These are phyloP conservation scores for Phytophthora fragariae DNA, from an alignment of 352 stramenopile genomes.

Conservation along the genomic window DNA sequence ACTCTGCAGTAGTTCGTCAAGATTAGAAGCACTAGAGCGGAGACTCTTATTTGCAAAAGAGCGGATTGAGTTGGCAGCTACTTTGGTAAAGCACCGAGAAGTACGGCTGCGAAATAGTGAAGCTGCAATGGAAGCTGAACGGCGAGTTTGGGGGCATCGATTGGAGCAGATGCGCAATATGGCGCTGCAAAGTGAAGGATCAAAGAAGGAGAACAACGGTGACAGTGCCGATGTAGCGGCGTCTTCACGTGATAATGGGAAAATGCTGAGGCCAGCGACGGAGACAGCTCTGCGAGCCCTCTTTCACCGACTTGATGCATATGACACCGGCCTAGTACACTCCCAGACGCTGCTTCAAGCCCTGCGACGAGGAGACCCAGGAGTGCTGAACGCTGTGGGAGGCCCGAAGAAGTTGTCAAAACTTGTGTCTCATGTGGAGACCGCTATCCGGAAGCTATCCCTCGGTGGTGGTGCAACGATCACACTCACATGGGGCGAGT, in stretches of 20 bases:
- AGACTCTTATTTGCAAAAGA: slow-evolving; percentile 51
- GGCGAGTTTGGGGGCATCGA: slow-evolving; percentile 44
- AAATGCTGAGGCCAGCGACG: slow-evolving; percentile 54
- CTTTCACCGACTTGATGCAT: slow-evolving; percentile 77
- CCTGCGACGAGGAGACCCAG: slow-evolving; percentile 40
- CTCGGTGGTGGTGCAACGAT: slow-evolving; percentile 7
- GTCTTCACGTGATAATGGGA: slow-evolving; percentile 15
- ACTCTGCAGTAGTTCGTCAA: slow-evolving; percentile 34
- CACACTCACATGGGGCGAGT: slow-evolving; percentile 79
- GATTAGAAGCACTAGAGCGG: slow-evolving; percentile 51
- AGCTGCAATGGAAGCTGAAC: slow-evolving; percentile 59
- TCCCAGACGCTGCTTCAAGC: slow-evolving; percentile 45
- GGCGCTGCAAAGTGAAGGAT: slow-evolving; percentile 5
- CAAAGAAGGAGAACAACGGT: slow-evolving; percentile 13
- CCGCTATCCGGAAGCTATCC: slow-evolving; percentile 39
- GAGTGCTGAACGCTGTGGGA: slow-evolving; percentile 48
- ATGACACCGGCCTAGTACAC: slow-evolving; percentile 62
- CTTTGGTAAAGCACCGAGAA: slow-evolving; percentile 59
- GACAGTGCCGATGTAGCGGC: slow-evolving; percentile 4
- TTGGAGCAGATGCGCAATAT: slow-evolving; percentile 36
- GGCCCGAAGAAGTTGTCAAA: slow-evolving; percentile 36
- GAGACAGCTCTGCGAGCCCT: slow-evolving; percentile 61
- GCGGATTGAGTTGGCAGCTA: slow-evolving; percentile 49
- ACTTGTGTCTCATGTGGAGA: slow-evolving; percentile 55
- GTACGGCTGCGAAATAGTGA: slow-evolving; percentile 70